Evolutionary conservation across 805 yeast genomes (phyloP).

Genomic region (Blastobotrys terrestris): DNA sequence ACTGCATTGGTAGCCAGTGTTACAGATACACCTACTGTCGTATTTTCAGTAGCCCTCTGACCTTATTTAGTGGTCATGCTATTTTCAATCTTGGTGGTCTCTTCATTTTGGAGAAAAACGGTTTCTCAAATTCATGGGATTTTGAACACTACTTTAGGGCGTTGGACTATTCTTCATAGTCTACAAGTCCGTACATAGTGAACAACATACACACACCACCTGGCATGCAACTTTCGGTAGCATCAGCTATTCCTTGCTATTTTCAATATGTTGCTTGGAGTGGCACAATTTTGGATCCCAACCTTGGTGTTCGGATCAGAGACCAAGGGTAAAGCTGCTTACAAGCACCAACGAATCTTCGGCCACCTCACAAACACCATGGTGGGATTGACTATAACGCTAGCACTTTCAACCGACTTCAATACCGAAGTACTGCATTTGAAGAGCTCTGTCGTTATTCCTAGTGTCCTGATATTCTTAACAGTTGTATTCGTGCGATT

Average conservation of each 20-base stretch:
- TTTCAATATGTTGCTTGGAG: slow-evolving; percentile 20
- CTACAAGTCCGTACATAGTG: slow-evolving; percentile 21
- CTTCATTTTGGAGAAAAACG: slow-evolving; percentile 18
- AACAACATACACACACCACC: slow-evolving; percentile 22
- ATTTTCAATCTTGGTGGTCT: slow-evolving; percentile 22
- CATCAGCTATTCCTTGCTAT: slow-evolving; percentile 17
- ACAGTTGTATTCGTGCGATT: not conserved
- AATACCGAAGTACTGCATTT: slow-evolving; percentile 13
- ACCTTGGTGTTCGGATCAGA: slow-evolving; percentile 22
- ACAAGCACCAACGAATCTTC: slow-evolving; percentile 26
- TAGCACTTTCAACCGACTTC: slow-evolving; percentile 19
- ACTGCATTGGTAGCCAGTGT: not conserved
- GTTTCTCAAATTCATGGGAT: slow-evolving; percentile 25
- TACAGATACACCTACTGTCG: not conserved
- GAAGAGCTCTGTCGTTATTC: slow-evolving; percentile 1
- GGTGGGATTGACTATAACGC: slow-evolving; percentile 15
- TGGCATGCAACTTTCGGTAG: slow-evolving; percentile 27
- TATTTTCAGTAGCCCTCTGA: slow-evolving; percentile 1
- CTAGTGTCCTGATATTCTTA: slow-evolving; percentile 1
- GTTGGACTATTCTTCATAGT: slow-evolving; percentile 19
- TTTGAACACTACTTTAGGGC: slow-evolving; percentile 15
- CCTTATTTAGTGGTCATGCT: slow-evolving; percentile 26
- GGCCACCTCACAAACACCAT: slow-evolving; percentile 20
- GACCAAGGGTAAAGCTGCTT: slow-evolving; percentile 21
- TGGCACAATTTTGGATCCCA: slow-evolving; percentile 26